Evolutionary conservation across 75 land plant species (phyloP).

Genomic region (Pinus taeda): DNA sequence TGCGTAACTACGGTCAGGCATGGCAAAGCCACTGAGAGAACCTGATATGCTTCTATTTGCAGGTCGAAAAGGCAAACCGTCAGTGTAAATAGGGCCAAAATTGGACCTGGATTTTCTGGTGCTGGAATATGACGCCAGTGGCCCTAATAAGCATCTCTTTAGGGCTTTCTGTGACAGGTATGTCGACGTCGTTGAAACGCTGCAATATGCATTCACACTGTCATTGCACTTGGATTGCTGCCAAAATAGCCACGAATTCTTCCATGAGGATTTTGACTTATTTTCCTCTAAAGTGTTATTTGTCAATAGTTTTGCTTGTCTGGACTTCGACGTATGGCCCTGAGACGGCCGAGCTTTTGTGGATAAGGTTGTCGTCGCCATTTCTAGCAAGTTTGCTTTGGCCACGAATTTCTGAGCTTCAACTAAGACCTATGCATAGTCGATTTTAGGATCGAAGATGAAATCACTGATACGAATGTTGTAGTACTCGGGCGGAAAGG

Average conservation of each 20-base stretch:
- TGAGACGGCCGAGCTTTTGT: too few relatives aligned
- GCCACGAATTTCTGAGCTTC: conserved; percentile 8
- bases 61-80: neutral
- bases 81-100: neutral
- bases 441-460: neutral
- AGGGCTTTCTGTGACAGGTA: neutral
- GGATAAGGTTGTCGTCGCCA: neutral
- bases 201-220: neutral
- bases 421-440: neutral
- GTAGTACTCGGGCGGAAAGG: neutral
- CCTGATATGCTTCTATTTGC: neutral
- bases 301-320: too few relatives aligned
- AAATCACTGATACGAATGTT: neutral
- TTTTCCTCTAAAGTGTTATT: too few relatives aligned
- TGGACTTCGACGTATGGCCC: too few relatives aligned
- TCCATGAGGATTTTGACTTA: too few relatives aligned
- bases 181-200: neutral
- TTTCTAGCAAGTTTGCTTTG: neutral
- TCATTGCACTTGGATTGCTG: neutral
- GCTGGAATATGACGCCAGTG: neutral
- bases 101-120: neutral
- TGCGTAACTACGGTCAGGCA: neutral
- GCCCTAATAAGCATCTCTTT: neutral
- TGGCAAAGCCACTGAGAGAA: neutral
- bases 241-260: neutral